Base-by-base conservation (phyloP, 495 filamentous ascomycete genomes). In the Aspergillus conjunctus region DNA sequence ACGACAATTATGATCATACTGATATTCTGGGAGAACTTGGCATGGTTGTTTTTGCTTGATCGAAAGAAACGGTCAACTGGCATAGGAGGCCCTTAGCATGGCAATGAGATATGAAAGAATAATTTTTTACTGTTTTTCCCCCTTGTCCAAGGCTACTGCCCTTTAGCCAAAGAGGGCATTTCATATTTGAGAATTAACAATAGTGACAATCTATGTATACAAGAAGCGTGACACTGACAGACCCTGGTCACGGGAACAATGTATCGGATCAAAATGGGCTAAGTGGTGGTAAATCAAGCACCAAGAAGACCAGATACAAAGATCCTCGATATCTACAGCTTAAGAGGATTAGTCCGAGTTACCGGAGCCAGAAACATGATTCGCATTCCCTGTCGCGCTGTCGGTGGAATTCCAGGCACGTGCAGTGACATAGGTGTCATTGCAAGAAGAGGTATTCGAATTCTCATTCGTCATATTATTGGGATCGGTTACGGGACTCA, bases 341-440 rank as follows among this genome's bases (percentile, higher is more conserved):
- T 22, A 48, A 48, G 17, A 11, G 10, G 17, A 48, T 48, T 18
- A 5, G 12, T 20, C 44, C 7, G 10, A 21, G 7, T 20, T 48
- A 22, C 10, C n/a, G 20, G 44, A 48, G 10, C 7, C 20, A 26
- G 18, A 41, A 39, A 14, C 17, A 14, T 3, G 9, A 11, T 17
- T 55, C 17, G 46, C 26, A 39, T 48, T 33, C 32, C 55, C 56
- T 53, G 49, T 21, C 7, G 54, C 18, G 31, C 26, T 59, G 2
- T 67, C 68, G 33, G 64, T 33, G 21, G 57, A 60, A 14, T 46
- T 9, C 9, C 59, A 56, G 44, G 63, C 71, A 10, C 50, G 60
- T 3, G 73, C 73, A 31, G 73, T 77, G 14, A 65, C 34, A 63
- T 71, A 75, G 1, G 72, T 73, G 0, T 77, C 72, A 12, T 60